A percentile compares a stretch with the other conserved stretches of the same genome.
These are phyloP conservation scores for Candida xiaguanensis DNA, from an alignment of 805 yeast genomes.

Conservation along the genomic window DNA sequence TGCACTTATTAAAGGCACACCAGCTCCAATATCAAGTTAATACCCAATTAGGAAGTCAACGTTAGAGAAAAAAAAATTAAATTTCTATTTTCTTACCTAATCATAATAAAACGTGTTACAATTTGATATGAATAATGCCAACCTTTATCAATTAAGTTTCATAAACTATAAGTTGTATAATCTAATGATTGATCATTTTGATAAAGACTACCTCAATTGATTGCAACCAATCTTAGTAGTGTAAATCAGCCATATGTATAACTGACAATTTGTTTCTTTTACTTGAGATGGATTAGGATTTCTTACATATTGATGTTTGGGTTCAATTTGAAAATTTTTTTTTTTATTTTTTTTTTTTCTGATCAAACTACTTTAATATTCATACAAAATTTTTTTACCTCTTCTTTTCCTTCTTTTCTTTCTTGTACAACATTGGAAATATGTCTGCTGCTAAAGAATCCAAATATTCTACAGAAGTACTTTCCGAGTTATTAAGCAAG, in stretches of 20 bases:
- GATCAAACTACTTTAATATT: neutral
- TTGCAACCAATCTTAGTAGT: too few relatives aligned
- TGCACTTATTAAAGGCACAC: too few relatives aligned
- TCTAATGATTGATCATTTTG: too few relatives aligned
- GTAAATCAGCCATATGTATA: neutral
- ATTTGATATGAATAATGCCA: too few relatives aligned
- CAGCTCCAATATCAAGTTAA: too few relatives aligned
- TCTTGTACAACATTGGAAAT: slow-evolving; percentile 23
- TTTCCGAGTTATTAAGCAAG: slow-evolving; percentile 89
- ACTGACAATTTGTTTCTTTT: neutral
- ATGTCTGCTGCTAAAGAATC: slow-evolving; percentile 58
- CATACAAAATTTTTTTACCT: slow-evolving; percentile 5
- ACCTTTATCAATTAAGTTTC: too few relatives aligned
- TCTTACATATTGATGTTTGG: slow-evolving; percentile 3
- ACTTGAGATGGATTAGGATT: neutral
- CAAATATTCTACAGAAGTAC: slow-evolving; percentile 70
- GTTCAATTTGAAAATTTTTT: slow-evolving; percentile 3
- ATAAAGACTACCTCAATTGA: too few relatives aligned
- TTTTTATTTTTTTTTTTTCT: neutral
- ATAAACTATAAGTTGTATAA: too few relatives aligned
- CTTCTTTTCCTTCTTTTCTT: slow-evolving; percentile 14
- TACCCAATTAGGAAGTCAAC: too few relatives aligned
- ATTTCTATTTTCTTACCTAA: too few relatives aligned
- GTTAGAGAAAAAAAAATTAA: too few relatives aligned
- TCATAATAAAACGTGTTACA: too few relatives aligned